Base-by-base conservation (phyloP, 164 flowering plant genomes). In the Paratinospora sagittata region DNA sequence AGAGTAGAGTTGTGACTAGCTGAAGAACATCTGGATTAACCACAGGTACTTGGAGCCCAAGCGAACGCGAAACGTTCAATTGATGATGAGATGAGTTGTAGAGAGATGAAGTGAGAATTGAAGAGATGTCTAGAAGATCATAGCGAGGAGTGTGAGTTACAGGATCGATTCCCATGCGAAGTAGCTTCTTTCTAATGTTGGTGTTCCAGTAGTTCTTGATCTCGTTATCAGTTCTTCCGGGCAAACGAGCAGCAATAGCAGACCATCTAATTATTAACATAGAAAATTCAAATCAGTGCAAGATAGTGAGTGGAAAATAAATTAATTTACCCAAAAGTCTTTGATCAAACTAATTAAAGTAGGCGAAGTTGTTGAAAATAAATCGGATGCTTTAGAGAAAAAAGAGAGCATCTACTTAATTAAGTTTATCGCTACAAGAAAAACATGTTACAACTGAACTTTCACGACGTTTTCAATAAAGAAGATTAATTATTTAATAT, bases 131-230 rank as follows among this genome's bases (percentile, higher is more conserved):
- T 6, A 91, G 80, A 61, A 90, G 91, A 77, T 92, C 97, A 0
- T 90, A 84, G 1, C 97, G 84, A 7, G 93, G 97, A 60, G 78
- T 81, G 62, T 94, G 97, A 8, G 97, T 92, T 23, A 90, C 93
- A 0, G 98, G 98, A 70, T 94, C 98, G 33, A 94, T 89, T 47
- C 98, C 98, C 93, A 87, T 89, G 41, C 96, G 73, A 0, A 91
- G 86, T 17, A 94, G 92, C 85, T 86, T 84, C 73, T 94, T 94
- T 23, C 98, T 69, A 30, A 94, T 92, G 85, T 87, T 96, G 33
- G 98, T 93, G 84, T 93, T 93, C 98, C 98, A 93, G 74, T 87
- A 93, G 82, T 93, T 93, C 82, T 93, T 93, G 68, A 93, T 89
- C 73, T 93, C 98, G 52, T 93, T 93, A 73, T 93, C 98, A 0